phyloP scores from a whole-genome alignment of 2,329 filamentous ascomycete species.

The Nigrospora osmanthi region DNA sequence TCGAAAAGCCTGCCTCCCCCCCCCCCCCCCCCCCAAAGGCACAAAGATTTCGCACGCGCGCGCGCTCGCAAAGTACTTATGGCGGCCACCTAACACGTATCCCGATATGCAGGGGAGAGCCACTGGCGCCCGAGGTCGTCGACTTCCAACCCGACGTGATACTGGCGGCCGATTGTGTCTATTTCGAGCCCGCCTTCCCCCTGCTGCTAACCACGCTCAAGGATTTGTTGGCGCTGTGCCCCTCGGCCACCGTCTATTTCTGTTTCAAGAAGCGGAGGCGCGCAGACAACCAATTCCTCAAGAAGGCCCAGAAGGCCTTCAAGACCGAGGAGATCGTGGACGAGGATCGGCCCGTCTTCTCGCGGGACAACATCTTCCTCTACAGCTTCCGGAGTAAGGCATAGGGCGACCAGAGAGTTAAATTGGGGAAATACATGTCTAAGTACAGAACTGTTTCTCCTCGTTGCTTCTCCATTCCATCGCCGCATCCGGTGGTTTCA shows the following conservation, averaged over 20 bases:
- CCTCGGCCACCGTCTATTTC: conserved; percentile 60
- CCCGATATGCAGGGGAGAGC: conserved; percentile 44
- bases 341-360: conserved; percentile 49
- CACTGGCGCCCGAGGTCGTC: conserved; percentile 43
- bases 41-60: conserved; percentile 14
- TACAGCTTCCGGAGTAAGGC: conserved; percentile 44
- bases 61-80: background rate
- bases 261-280: conserved; percentile 91
- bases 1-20: background rate
- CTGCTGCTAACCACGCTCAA: conserved; percentile 72
- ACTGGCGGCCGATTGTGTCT: conserved; percentile 93
- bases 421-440: background rate
- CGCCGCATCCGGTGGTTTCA: background rate
- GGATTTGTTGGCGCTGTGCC: conserved; percentile 66
- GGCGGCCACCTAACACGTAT: too few relatives aligned
- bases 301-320: conserved; percentile 61
- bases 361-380: conserved; percentile 51
- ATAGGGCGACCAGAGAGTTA: background rate
- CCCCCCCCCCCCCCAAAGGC: conserved; percentile 18
- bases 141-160: conserved; percentile 66
- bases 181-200: conserved; percentile 93
- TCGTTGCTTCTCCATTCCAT: background rate
- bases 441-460: background rate
- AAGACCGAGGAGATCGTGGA: conserved; percentile 54
- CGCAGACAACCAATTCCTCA: conserved; percentile 70